Base-by-base conservation (phyloP, 148 eudicot genomes). In the Fagopyrum tataricum region DNA sequence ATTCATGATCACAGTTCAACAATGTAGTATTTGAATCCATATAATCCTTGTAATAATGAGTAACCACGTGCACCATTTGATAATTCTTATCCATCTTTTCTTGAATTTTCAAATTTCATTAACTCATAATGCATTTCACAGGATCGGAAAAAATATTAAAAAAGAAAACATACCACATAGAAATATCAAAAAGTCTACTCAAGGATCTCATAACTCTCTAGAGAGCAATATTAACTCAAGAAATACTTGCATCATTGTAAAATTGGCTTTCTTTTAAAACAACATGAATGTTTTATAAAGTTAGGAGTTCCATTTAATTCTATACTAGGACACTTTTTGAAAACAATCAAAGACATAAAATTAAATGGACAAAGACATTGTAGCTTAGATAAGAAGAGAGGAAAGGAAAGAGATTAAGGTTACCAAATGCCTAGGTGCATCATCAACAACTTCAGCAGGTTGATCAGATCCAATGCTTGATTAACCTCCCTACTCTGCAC, bases 391-490 rank as follows among this genome's bases (percentile, higher is more conserved):
- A 48, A 51, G 62, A 20, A 53, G 61, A 18, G 43, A 37, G 44
- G 62, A 52, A 18, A 72, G 1, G 9, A 42, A 76, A 51, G 49
- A 62, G 21, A 62, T 78, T 44, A 69, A 51, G 55, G 44, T 51
- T 90, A 93, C 98, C 96, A 88, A 78, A 81, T 86, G 74, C 81
- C 73, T 87, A 41, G 98, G 98, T 24, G 98, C 98, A 82, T 88
- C 90, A 62, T 88, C 97, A 55, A 81, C 93, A 72, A 95, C 98
- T 86, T 95, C 98, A 78, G 98, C 98, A 26, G 98, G 98, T 79
- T 95, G 98, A 82, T 95, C 98, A 47, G 93, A 80, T 42, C 98
- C 97, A 67, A 88, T 70, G 84, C 97, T 91, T 39, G 89, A 87
- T n/a, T 83, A 95, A 78, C 78, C 98, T 91, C 42, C 85, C 89